Conservation (phyloP, 2,329 filamentous ascomycete genomes). For the Thielaviopsis ethacetica region DNA sequence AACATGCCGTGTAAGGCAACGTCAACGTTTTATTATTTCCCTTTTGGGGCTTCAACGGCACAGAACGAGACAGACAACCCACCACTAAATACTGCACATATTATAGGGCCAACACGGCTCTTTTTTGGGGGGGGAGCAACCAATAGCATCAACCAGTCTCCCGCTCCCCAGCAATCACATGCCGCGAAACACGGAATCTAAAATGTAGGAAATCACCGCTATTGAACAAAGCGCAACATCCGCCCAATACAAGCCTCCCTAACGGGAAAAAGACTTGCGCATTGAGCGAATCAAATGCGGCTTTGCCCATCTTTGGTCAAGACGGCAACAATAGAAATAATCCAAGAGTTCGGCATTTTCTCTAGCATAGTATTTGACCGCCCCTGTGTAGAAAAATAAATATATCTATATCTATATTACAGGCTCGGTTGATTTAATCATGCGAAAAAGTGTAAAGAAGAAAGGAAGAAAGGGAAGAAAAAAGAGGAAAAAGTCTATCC, state of each 20-base stretch:
- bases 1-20: too few relatives aligned
- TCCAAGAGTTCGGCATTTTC: slow-evolving; percentile 16
- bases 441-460: slow-evolving; percentile 33
- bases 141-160: too few relatives aligned
- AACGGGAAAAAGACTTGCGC: not conserved
- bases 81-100: too few relatives aligned
- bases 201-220: not conserved
- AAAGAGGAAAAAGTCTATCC: slow-evolving; percentile 12
- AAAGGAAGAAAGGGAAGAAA: slow-evolving; percentile 16
- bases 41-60: too few relatives aligned
- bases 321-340: not conserved
- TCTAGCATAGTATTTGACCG: slow-evolving; percentile 47
- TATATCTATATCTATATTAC: too few relatives aligned
- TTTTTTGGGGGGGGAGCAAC: too few relatives aligned
- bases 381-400: slow-evolving; percentile 32
- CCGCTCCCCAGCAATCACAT: too few relatives aligned
- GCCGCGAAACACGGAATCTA: not conserved
- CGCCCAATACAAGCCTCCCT: not conserved
- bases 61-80: too few relatives aligned
- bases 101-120: too few relatives aligned
- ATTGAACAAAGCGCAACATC: not conserved
- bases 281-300: not conserved
- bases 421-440: slow-evolving; percentile 45
- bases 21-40: too few relatives aligned
- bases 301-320: not conserved